Evolutionary conservation across 805 yeast genomes (phyloP).

Genomic region (Saturnispora silvae): DNA sequence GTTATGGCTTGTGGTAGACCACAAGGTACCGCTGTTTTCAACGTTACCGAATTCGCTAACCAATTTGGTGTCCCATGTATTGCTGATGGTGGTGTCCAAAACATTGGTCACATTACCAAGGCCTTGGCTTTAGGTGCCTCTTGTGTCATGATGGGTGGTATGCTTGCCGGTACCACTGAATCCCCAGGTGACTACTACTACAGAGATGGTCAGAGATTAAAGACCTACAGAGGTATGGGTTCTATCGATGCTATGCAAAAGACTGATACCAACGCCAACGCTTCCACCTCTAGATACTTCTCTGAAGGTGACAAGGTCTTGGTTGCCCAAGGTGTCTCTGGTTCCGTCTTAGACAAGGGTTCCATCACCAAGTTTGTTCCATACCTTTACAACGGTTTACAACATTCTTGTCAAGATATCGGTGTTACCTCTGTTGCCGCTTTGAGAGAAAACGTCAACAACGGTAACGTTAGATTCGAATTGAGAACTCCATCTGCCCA

Average conservation of each 20-base stretch:
- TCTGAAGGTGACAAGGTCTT: constrained; percentile 91
- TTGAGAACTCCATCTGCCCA: constrained; percentile 98
- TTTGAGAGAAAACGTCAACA: constrained; percentile 53
- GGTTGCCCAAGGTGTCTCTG: constrained; percentile 98
- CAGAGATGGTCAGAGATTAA: constrained; percentile 96
- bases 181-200: constrained; percentile 97
- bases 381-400: constrained; percentile 87
- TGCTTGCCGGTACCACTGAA: constrained; percentile 96
- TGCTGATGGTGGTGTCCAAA: constrained; percentile 98
- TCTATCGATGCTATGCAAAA: constrained; percentile 97
- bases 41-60: constrained; percentile 87
- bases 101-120: constrained; percentile 96
- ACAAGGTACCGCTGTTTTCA: constrained; percentile 97
- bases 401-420: constrained; percentile 97
- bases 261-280: constrained; percentile 81
- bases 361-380: constrained; percentile 90
- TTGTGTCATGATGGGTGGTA: constrained; percentile 98
- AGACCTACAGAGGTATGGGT: constrained; percentile 99
- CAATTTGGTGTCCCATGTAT: constrained; percentile 96
- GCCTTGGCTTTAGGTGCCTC: constrained; percentile 97
- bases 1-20: constrained; percentile 99
- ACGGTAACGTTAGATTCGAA: constrained; percentile 81
- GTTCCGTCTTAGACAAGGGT: constrained; percentile 94
- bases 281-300: constrained; percentile 96
- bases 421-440: constrained; percentile 63